These are phyloP conservation scores for Aspergillus texensis DNA, from an alignment of 2,329 filamentous ascomycete genomes.

Conservation along the genomic window DNA sequence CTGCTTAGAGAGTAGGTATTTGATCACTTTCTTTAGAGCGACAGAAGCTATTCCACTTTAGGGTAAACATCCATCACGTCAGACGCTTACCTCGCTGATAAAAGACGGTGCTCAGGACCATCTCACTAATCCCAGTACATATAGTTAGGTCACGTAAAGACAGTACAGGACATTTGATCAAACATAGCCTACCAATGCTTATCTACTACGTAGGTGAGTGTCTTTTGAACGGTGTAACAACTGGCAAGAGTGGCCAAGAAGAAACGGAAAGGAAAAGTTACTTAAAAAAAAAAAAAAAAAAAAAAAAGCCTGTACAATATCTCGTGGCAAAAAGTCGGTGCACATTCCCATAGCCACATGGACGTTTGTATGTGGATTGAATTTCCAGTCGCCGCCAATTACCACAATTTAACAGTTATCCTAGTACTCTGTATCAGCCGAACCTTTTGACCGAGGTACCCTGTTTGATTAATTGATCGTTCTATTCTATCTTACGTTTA, in stretches of 20 bases:
- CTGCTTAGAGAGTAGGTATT: background rate
- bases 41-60: background rate
- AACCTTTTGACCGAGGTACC: background rate
- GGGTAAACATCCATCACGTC: background rate
- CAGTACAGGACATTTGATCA: background rate
- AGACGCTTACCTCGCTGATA: background rate
- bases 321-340: constrained; percentile 6
- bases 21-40: background rate
- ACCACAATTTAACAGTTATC: background rate
- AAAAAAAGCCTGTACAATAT: background rate
- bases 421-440: background rate
- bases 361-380: background rate
- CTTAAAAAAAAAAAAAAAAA: background rate
- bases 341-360: constrained; percentile 3
- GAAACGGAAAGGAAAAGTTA: background rate
- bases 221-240: background rate
- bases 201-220: background rate
- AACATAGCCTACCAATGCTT: background rate
- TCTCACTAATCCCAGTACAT: background rate
- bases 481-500: background rate
- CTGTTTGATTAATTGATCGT: background rate
- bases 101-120: background rate
- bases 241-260: background rate
- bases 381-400: background rate
- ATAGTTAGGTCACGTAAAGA: background rate